Percentiles rank a stretch among this genome's conserved stretches.
Evolutionary conservation across 2,329 filamentous ascomycete species (phyloP).

Genomic region (Cladosporium sp.): DNA sequence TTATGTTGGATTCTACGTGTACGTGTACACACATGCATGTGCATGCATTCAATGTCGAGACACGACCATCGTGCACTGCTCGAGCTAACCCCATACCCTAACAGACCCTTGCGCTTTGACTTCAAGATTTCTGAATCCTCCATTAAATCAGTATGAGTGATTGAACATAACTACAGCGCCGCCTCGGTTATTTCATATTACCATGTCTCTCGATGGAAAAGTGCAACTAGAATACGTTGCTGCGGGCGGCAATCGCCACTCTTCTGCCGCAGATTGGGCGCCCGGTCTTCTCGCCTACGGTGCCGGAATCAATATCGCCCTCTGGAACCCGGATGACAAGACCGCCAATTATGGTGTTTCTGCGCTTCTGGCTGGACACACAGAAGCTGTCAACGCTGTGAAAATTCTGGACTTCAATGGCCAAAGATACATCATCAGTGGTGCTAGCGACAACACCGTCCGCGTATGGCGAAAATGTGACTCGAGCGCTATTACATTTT

Average conservation of each 20-base stretch:
- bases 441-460: slow-evolving; percentile 74
- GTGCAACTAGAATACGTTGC: slow-evolving; percentile 52
- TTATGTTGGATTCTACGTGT: too few relatives aligned
- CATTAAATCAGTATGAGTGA: not conserved
- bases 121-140: not conserved
- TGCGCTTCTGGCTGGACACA: slow-evolving; percentile 69
- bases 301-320: slow-evolving; percentile 78
- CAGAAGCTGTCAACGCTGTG: slow-evolving; percentile 74
- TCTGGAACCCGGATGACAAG: slow-evolving; percentile 69
- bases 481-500: slow-evolving; percentile 26
- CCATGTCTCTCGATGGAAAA: not conserved
- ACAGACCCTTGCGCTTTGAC: too few relatives aligned
- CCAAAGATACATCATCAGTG: slow-evolving; percentile 65
- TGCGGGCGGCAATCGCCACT: slow-evolving; percentile 84
- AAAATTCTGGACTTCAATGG: slow-evolving; percentile 62
- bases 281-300: slow-evolving; percentile 77
- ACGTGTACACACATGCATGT: too few relatives aligned
- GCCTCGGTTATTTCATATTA: not conserved
- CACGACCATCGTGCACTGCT: too few relatives aligned
- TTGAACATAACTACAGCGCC: not conserved
- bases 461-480: slow-evolving; percentile 52
- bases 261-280: slow-evolving; percentile 84
- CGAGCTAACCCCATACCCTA: too few relatives aligned
- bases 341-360: slow-evolving; percentile 54
- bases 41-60: too few relatives aligned